Conservation (phyloP, 139 green algal genomes). For the Pleodorina starrii region DNA sequence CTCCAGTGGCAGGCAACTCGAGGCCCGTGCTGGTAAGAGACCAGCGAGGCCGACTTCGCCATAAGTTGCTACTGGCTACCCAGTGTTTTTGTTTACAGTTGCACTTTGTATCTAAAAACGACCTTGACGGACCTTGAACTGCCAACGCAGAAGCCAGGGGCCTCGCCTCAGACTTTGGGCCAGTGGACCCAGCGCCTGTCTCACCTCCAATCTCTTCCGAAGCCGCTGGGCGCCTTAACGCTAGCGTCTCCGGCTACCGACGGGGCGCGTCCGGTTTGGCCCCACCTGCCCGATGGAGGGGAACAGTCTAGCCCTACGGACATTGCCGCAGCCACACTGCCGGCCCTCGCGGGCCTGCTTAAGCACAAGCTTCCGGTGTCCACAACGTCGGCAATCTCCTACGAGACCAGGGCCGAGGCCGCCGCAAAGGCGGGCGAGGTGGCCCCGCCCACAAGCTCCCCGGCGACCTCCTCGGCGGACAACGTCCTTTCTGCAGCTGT, state of each 20-base stretch:
- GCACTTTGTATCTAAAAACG: no score
- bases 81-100: no score
- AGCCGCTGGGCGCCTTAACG: background rate
- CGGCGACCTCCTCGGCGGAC: background rate
- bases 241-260: background rate
- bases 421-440: no score
- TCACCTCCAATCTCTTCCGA: slow-evolving; percentile 33
- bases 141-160: background rate
- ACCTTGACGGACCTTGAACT: no score
- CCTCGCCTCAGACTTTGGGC: slow-evolving; percentile 7
- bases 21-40: background rate
- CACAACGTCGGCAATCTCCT: background rate
- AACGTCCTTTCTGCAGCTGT: background rate
- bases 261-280: background rate
- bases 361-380: background rate
- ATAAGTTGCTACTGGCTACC: no score
- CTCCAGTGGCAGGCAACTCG: background rate
- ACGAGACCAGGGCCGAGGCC: background rate
- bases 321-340: slow-evolving; percentile 33
- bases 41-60: no score
- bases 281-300: background rate
- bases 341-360: slow-evolving; percentile 8
- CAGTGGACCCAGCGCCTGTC: slow-evolving; percentile 30
- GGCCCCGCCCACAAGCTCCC: background rate
- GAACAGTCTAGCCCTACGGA: background rate